Percentiles rank a stretch among this genome's conserved stretches.
Evolutionary conservation across 305 asterid genomes (phyloP).

Genomic region (Fraxinus nigra): DNA sequence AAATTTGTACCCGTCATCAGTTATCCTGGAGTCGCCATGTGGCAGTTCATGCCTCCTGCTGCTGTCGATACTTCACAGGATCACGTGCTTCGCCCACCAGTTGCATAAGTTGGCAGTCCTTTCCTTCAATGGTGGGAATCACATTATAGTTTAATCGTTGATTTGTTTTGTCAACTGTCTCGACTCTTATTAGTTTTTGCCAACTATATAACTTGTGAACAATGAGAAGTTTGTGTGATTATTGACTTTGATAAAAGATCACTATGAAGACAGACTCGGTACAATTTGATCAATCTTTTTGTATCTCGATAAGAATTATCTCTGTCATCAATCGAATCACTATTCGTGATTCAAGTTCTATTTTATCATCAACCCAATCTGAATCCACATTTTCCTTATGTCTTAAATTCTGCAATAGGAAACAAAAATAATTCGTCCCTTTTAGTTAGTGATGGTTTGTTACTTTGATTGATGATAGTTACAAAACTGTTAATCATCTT

Average conservation of each 20-base stretch:
- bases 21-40: slow-evolving; percentile 56
- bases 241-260: neutral
- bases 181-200: slow-evolving; percentile 35
- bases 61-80: slow-evolving; percentile 59
- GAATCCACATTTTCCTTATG: neutral
- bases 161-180: slow-evolving; percentile 29
- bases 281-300: neutral
- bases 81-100: slow-evolving; percentile 51
- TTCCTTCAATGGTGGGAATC: slow-evolving; percentile 16
- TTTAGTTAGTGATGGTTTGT: neutral
- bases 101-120: slow-evolving; percentile 46
- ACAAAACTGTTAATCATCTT: neutral
- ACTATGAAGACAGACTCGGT: neutral
- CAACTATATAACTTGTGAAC: slow-evolving; percentile 29
- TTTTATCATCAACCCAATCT: neutral
- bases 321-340: neutral
- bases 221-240: neutral
- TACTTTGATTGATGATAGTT: neutral
- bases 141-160: slow-evolving; percentile 31
- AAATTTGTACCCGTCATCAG: slow-evolving; percentile 54
- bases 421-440: neutral
- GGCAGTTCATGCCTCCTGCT: slow-evolving; percentile 65
- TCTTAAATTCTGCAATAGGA: neutral
- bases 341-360: neutral
- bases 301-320: neutral